phyloP scores from a whole-genome alignment of 2,329 filamentous ascomycete species.

The Aschersonia sp. region DNA sequence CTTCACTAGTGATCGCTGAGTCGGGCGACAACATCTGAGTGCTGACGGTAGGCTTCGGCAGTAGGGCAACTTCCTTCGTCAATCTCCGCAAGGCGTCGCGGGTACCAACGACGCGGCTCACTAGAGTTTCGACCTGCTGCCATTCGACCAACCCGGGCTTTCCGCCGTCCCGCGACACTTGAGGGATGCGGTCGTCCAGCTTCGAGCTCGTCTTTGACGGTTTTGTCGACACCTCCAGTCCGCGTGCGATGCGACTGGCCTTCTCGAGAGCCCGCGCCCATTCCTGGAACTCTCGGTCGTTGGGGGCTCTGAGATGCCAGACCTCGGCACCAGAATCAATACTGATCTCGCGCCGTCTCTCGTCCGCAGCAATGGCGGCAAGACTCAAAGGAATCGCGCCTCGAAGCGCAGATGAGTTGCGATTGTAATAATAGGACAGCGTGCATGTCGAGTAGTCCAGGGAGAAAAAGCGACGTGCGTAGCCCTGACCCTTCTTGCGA shows the following conservation, averaged over 20 bases:
- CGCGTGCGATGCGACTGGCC: constrained; percentile 54
- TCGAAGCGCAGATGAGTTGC: constrained; percentile 80
- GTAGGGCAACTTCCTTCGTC: constrained; percentile 66
- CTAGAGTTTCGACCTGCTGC: constrained; percentile 71
- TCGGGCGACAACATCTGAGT: constrained; percentile 25
- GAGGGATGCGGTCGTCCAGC: constrained; percentile 12
- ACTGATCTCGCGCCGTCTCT: constrained; percentile 78
- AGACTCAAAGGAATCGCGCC: constrained; percentile 86
- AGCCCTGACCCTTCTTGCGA: constrained; percentile 86
- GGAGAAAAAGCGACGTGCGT: constrained; percentile 87
- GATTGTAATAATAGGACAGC: constrained; percentile 90
- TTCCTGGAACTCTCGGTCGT: constrained; percentile 69
- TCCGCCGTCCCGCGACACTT: constrained; percentile 17
- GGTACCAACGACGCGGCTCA: constrained; percentile 75
- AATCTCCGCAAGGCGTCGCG: constrained; percentile 78
- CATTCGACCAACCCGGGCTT: constrained; percentile 66
- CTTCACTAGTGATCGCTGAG: constrained; percentile 16
- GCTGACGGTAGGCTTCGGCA: constrained; percentile 12
- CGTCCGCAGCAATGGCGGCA: constrained; percentile 81
- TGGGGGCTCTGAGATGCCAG: constrained; percentile 82
- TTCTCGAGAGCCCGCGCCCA: constrained; percentile 81
- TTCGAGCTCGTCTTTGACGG: constrained; percentile 12
- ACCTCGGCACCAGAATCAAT: constrained; percentile 95
- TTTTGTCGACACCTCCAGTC: constrained; percentile 25
- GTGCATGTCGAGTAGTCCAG: constrained; percentile 90